Base-by-base conservation (phyloP, 805 yeast genomes). In the Nakazawaea ishiwadae region DNA sequence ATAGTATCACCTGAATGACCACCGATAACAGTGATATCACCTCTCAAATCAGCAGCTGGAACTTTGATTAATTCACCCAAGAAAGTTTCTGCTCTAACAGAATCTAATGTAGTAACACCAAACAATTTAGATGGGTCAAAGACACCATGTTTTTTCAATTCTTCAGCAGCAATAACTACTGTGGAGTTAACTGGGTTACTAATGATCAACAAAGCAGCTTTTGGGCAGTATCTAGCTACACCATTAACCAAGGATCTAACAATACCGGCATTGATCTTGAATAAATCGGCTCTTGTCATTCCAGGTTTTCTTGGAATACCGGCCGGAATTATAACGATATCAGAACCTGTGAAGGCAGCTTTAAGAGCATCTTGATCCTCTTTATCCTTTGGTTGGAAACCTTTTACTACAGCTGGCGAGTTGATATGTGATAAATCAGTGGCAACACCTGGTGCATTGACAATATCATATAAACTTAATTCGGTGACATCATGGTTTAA, bases 281-380 rank as follows among this genome's bases (percentile, higher is more conserved):
- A 85, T 59, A 86, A 73, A 55, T 86, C 96, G 60, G 85, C 96
- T 66, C 96, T 80, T 46, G 95, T 84, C 96, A 86, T 86, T 44
- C 96, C 96, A 31, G 96, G 96, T 69, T 87, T 87, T 70, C 96
- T 81, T 56, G 96, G 95, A 31, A 86, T 82, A 48, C 96, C 96
- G 27, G 96, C 96, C 35, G 95, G 95, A 53, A 68, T 68, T 48
- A 65, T 53, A 30, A 70, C 75, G 48, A 70, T 51, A 47, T 70
- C 63, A 15, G 71, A 48, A 37, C 63, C 71, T 50, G 63, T 64
- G 46, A 70, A 62, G 16, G 75, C 63, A n/a, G 49, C 56, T 28
- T 68, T 70, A 51, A 70, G 59, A 15, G 72, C 73, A 24, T 69
- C 37, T 27, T 31, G 33, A 33, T 73, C 66, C 43, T 58, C 29